These are phyloP conservation scores for Gracilaria gracilis DNA, from an alignment of 23 red algal species.

Conservation along the genomic window DNA sequence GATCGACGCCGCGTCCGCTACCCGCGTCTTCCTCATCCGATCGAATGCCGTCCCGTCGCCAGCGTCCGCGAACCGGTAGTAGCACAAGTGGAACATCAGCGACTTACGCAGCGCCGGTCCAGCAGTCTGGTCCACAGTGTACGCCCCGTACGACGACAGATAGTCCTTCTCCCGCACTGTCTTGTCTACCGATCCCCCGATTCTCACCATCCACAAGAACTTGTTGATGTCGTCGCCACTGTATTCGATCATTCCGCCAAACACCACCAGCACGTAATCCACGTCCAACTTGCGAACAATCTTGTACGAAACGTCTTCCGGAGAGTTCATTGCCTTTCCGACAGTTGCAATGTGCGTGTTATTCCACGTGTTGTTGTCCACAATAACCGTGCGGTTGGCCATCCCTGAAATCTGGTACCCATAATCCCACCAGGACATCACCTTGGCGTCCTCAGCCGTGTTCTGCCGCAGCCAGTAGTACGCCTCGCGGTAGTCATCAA, in stretches of 20 bases:
- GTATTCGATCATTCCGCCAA: conserved; percentile 95
- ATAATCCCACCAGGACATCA: conserved; percentile 99
- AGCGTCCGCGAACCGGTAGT: conserved; percentile 91
- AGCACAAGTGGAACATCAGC: conserved; percentile 95
- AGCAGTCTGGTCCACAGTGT: conserved; percentile 75
- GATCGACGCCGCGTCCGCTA: conserved; percentile 64
- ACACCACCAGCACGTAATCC: conserved; percentile 98
- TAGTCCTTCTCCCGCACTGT: conserved; percentile 90
- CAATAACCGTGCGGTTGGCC: conserved; percentile 95
- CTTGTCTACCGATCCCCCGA: conserved; percentile 90
- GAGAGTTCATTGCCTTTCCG: conserved; percentile 87
- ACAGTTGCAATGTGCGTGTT: conserved; percentile 99
- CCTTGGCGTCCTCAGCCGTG: conserved; percentile 85
- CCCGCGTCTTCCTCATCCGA: conserved; percentile 70
- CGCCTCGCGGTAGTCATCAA: conserved; percentile 97
- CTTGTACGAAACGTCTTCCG: conserved; percentile 86
- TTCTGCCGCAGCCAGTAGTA: conserved; percentile 99
- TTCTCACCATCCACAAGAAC: conserved; percentile 99
- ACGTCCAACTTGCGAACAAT: conserved; percentile 95
- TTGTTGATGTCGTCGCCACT: conserved; percentile 99
- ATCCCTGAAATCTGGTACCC: conserved; percentile 99
- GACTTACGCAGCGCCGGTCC: conserved; percentile 82
- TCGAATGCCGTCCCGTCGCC: conserved; percentile 66
- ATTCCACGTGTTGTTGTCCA: conserved; percentile 99
- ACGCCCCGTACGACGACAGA: conserved; percentile 84